Conservation (phyloP, 257 asterid species). For the Marsdenia floribunda region DNA sequence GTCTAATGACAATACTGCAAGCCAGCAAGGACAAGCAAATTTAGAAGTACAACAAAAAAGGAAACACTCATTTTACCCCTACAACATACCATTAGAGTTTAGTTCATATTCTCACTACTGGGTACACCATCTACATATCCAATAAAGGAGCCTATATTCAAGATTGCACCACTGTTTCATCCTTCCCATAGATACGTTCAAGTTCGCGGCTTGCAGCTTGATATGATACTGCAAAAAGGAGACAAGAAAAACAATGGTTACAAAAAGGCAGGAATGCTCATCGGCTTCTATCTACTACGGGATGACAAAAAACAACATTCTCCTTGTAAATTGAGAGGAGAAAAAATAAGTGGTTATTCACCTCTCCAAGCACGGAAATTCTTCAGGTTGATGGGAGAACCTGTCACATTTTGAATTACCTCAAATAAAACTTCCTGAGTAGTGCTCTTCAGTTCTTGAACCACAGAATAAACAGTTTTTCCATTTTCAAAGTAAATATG, state of each 20-base stretch:
- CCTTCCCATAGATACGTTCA: constrained; percentile 50
- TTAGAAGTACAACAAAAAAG: neutral
- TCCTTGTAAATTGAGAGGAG: neutral
- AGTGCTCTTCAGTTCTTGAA: constrained; percentile 63
- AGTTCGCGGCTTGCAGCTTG: constrained; percentile 60
- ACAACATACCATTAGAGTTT: neutral
- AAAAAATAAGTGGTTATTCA: constrained; percentile 15
- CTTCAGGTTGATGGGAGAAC: constrained; percentile 52
- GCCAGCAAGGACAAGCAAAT: neutral
- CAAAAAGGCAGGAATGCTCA: neutral
- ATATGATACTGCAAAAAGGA: constrained; percentile 44
- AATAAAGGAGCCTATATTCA: constrained; percentile 12
- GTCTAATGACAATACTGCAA: neutral
- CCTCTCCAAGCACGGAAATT: constrained; percentile 72
- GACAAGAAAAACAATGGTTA: neutral
- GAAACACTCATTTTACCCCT: neutral
- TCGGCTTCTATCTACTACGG: neutral
- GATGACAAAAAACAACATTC: neutral
- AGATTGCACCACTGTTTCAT: constrained; percentile 33
- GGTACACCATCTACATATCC: neutral
- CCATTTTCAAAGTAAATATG: constrained; percentile 76
- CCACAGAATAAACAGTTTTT: constrained; percentile 65
- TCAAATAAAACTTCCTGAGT: constrained; percentile 56
- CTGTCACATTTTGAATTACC: constrained; percentile 45
- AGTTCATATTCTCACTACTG: neutral